These are phyloP conservation scores for Globisporangium uncinulatum DNA, from an alignment of 352 stramenopile genomes.

Conservation along the genomic window DNA sequence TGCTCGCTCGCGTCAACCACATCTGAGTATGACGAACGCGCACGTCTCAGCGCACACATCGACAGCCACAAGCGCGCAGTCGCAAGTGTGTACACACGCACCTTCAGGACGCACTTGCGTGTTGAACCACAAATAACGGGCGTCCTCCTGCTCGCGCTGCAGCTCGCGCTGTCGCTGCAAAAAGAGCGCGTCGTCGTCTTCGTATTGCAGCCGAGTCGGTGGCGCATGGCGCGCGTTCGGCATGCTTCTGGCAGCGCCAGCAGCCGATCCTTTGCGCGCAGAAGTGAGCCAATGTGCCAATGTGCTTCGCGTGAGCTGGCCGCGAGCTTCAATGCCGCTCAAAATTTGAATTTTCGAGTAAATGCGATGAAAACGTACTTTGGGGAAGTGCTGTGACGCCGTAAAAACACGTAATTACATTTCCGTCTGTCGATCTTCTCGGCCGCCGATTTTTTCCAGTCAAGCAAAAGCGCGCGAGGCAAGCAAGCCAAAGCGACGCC, in stretches of 20 bases:
- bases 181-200: slow-evolving; percentile 9
- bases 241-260: slow-evolving; percentile 1
- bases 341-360: not conserved
- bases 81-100: slow-evolving; percentile 7
- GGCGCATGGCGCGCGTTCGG: not conserved
- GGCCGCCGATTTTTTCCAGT: not conserved
- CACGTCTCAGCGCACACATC: not conserved
- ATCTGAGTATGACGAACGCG: slow-evolving; percentile 28
- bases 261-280: not conserved
- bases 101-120: slow-evolving; percentile 50
- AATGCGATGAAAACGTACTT: not conserved
- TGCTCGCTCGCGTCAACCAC: slow-evolving; percentile 71
- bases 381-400: not conserved
- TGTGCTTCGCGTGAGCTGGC: no score
- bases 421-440: not conserved
- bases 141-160: slow-evolving; percentile 11
- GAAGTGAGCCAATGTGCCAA: no score
- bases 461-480: not conserved
- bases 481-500: not conserved
- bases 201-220: slow-evolving; percentile 18
- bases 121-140: slow-evolving; percentile 63
- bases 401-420: not conserved
- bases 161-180: slow-evolving; percentile 13
- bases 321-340: no score
- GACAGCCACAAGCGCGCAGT: not conserved